Evolutionary conservation across 331 rosid species (phyloP).

Genomic region (Spiraea crenata): DNA sequence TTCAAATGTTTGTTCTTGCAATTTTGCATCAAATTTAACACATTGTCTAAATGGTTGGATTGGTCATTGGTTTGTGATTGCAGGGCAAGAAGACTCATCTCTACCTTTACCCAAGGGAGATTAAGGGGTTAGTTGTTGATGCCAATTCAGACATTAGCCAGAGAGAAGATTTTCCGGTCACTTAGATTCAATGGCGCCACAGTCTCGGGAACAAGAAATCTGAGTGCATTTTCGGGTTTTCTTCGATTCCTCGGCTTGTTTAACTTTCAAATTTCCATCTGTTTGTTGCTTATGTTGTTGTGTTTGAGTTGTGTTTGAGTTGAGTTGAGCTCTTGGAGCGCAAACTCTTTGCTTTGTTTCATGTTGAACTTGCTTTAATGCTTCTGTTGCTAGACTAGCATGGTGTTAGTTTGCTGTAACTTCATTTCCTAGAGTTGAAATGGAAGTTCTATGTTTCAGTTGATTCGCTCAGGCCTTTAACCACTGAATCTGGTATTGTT

Average conservation of each 20-base stretch:
- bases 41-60: not conserved
- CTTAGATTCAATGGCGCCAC: constrained; percentile 47
- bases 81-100: constrained; percentile 23
- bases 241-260: constrained; percentile 45
- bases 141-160: constrained; percentile 5
- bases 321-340: constrained; percentile 32
- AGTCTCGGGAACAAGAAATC: constrained; percentile 52
- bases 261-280: constrained; percentile 20
- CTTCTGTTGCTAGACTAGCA: constrained; percentile 30
- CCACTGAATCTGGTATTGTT: constrained; percentile 8
- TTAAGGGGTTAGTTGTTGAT: constrained; percentile 9
- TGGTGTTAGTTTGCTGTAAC: constrained; percentile 22
- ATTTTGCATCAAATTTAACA: not conserved
- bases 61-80: not conserved
- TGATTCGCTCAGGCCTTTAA: not conserved
- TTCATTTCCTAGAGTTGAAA: constrained; percentile 24
- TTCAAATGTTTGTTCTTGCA: not conserved
- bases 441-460: constrained; percentile 17
- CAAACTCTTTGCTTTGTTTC: constrained; percentile 11
- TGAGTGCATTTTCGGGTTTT: constrained; percentile 51
- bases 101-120: constrained; percentile 1
- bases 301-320: constrained; percentile 27
- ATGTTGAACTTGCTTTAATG: constrained; percentile 30
- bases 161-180: constrained; percentile 42
- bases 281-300: constrained; percentile 28